phyloP scores from a whole-genome alignment of 345 rosid genomes.

The Moricandia moricandioides region DNA sequence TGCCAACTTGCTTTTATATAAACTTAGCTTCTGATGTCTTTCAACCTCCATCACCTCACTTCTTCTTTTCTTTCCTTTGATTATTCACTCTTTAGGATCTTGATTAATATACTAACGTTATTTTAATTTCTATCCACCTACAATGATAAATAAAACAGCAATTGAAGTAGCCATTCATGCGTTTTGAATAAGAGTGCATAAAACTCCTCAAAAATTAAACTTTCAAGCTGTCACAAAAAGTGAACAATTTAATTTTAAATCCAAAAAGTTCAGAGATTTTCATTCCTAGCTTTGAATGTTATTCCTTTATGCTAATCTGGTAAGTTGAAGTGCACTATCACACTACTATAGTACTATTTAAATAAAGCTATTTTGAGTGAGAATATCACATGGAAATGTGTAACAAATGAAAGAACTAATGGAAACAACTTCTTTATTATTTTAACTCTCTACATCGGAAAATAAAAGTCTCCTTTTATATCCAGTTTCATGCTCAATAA shows the following conservation, averaged over 20 bases:
- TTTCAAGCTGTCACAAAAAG: background rate
- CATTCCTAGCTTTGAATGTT: background rate
- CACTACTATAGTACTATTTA: background rate
- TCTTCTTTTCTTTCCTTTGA: background rate
- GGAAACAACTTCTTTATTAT: background rate
- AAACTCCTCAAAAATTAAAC: background rate
- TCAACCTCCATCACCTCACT: constrained; percentile 31
- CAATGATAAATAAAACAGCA: background rate
- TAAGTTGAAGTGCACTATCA: background rate
- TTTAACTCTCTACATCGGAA: background rate
- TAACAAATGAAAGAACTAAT: too few relatives aligned
- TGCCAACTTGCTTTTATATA: constrained; percentile 34
- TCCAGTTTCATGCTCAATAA: background rate
- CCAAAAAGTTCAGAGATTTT: background rate
- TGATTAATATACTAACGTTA: background rate
- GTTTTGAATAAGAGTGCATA: background rate
- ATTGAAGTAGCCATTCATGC: background rate
- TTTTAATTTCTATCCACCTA: background rate
- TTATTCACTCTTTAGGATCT: background rate
- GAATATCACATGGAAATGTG: too few relatives aligned
- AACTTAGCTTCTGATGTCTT: constrained; percentile 16
- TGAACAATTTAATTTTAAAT: background rate
- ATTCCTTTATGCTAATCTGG: background rate
- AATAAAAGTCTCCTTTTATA: background rate
- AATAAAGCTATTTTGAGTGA: background rate